Evolutionary conservation across 495 filamentous ascomycete species (phyloP), one percentile per base, ranked within the genome.

Genomic region (Podospora anserina): DNA sequence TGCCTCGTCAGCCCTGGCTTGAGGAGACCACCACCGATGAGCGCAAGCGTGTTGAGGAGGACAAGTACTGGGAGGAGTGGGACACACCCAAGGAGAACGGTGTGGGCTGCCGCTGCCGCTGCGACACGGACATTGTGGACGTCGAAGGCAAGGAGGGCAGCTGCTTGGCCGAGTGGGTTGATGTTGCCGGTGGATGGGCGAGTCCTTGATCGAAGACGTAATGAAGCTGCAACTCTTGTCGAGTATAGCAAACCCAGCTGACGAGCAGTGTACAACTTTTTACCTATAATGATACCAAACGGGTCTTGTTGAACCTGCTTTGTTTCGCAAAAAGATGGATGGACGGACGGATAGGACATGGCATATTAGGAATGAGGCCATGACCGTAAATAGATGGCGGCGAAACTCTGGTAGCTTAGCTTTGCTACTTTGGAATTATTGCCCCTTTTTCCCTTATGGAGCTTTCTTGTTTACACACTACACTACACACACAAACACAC

Each of bases 81-180:
- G 95, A 99, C 77, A 78, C 87, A 7, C 90, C 89, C 68, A 92
- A 94, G 81, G 94, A 98, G 83, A 98, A 98, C 74, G 95, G 95
- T 66, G 95, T 99, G 23, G 95, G 95, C 39, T 99, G 95, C 82
- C 85, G 95, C 75, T 99, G 95, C 85, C 89, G 90, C 72, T 99
- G 95, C 78, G 95, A 99, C 77, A 97, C 94, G n/a, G 95, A 98
- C 78, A 96, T 98, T 74, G 90, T 92, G 27, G 95, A 99, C 75
- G 93, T 99, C 26, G 95, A 99, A 79, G 92, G 92, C 78, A 98
- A 98, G 81, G 90, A 93, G 77, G 95, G 96, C 66, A 96, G 91
- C 72, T 99, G 95, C 82, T 82, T 98, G 55, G 82, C 91, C 13
- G 94, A 99, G 83, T 99, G 96, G 96, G 95, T 99, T 11, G 91